A percentile compares a stretch with the other conserved stretches of the same genome.
Conservation (phyloP, 192 early-diverging fungal genomes). For the Coemansia sp. region DNA sequence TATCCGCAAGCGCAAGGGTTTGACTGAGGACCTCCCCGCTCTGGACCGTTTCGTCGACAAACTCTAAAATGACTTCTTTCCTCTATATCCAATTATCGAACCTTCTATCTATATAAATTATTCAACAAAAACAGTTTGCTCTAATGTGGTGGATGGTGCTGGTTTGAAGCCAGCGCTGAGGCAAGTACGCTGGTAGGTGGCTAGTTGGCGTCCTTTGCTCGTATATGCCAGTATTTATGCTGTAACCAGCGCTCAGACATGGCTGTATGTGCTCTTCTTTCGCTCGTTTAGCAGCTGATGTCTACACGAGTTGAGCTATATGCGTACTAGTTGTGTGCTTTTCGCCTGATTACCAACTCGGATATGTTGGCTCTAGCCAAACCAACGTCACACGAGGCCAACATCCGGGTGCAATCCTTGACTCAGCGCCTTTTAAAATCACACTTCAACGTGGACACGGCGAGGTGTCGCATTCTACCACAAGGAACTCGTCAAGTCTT, state of each 20-base stretch:
- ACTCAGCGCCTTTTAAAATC: no score
- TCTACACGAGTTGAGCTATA: neutral
- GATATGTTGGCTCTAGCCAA: neutral
- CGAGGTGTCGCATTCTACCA: no score
- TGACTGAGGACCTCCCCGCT: slow-evolving; percentile 69
- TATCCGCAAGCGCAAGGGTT: slow-evolving; percentile 95
- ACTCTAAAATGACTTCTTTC: slow-evolving; percentile 58
- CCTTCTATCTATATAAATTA: no score
- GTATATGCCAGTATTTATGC: neutral
- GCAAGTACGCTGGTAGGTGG: neutral
- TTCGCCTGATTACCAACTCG: neutral
- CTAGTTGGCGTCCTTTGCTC: neutral
- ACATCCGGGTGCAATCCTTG: no score
- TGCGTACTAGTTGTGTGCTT: neutral
- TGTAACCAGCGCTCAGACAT: neutral
- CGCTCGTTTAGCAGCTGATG: neutral
- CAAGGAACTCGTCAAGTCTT: no score
- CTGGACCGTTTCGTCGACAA: slow-evolving; percentile 85
- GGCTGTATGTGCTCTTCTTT: neutral
- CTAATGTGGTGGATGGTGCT: neutral
- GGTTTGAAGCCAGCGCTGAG: neutral
- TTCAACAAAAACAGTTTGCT: no score
- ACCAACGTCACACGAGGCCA: neutral
- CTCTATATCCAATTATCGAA: no score
- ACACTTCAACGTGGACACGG: no score